Evolutionary conservation across 345 rosid genomes (phyloP).

Genomic region (Linum lewisii): DNA sequence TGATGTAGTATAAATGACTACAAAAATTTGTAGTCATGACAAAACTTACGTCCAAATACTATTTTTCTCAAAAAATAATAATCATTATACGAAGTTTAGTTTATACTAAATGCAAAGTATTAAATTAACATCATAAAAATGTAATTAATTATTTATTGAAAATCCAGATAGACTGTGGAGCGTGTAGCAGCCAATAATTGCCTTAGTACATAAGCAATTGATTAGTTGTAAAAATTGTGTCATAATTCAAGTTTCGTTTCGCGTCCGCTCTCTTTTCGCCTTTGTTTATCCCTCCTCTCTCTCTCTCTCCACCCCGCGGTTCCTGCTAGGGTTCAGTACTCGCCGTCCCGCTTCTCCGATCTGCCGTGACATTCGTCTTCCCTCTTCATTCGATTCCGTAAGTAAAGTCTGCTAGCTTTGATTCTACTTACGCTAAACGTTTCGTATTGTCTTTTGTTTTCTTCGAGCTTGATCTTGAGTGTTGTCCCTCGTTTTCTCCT

Average conservation of each 20-base stretch:
- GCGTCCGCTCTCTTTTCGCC: background rate
- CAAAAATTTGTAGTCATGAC: no score
- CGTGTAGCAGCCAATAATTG: background rate
- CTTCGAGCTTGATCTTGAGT: background rate
- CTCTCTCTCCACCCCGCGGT: background rate
- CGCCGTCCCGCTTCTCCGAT: background rate
- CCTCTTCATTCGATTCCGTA: background rate
- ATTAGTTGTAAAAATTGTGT: background rate
- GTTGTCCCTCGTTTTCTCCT: background rate
- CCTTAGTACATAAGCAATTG: background rate
- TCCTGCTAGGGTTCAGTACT: background rate
- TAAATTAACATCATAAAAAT: no score
- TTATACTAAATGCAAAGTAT: no score
- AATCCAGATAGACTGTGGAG: no score
- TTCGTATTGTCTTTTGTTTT: background rate
- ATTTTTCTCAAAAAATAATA: no score
- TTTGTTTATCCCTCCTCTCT: background rate
- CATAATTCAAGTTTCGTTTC: background rate
- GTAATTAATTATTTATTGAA: no score
- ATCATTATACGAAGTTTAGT: no score
- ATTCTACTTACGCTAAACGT: background rate
- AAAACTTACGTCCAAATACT: no score
- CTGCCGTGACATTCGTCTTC: background rate
- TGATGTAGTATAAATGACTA: no score
- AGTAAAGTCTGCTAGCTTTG: background rate